Evolutionary conservation across 1,284 basidiomycete genomes (phyloP).

Genomic region (Pulchroboletus neoregius): DNA sequence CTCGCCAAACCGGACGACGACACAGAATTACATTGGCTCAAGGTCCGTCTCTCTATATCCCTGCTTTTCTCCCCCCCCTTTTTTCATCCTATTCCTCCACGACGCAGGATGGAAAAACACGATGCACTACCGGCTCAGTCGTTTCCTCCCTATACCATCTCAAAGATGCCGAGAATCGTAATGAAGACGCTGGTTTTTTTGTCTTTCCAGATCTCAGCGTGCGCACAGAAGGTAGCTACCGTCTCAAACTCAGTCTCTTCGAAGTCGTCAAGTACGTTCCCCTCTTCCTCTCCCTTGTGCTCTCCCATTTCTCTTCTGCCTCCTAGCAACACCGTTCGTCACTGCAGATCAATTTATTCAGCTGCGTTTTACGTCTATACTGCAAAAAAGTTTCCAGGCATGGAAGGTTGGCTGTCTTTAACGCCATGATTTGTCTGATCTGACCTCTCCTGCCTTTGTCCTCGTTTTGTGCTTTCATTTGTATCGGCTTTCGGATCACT

Average conservation of each 20-base stretch:
- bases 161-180: conserved; percentile 83
- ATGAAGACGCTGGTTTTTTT: conserved; percentile 86
- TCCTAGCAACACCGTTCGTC: conserved; percentile 71
- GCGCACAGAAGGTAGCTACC: conserved; percentile 81
- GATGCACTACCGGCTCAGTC: conserved; percentile 84
- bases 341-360: conserved; percentile 86
- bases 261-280: conserved; percentile 83
- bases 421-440: conserved; percentile 19
- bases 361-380: conserved; percentile 88
- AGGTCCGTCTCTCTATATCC: conserved; percentile 46
- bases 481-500: conserved; percentile 23
- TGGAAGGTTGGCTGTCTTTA: conserved; percentile 63
- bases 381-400: conserved; percentile 91
- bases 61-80: neutral
- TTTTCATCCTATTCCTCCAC: neutral
- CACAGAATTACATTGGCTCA: conserved; percentile 89
- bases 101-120: conserved; percentile 76
- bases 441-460: conserved; percentile 14
- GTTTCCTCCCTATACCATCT: conserved; percentile 94
- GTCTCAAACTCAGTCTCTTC: conserved; percentile 87
- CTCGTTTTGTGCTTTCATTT: conserved; percentile 15
- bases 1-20: conserved; percentile 86
- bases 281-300: neutral
- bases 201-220: conserved; percentile 87
- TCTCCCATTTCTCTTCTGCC: conserved; percentile 1